Evolutionary conservation across 148 eudicot genomes (phyloP).

Genomic region (Cornus kousa): DNA sequence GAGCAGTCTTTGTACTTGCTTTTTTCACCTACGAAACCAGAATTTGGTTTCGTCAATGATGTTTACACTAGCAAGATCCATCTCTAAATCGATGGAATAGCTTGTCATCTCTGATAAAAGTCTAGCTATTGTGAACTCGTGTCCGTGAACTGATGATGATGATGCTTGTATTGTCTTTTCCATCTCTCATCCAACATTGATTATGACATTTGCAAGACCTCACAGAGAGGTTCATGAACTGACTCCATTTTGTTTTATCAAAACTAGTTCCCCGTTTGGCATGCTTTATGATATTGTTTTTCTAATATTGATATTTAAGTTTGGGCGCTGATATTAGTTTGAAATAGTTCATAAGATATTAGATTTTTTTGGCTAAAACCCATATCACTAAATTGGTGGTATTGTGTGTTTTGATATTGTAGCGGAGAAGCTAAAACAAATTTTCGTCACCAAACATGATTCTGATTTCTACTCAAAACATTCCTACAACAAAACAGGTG

Average conservation of each 20-base stretch:
- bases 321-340: too few relatives aligned
- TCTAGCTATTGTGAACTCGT: too few relatives aligned
- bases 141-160: background rate
- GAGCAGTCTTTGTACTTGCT: background rate
- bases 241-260: background rate
- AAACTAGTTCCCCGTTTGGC: background rate
- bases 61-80: constrained; percentile 5
- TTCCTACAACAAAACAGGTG: too few relatives aligned
- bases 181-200: constrained; percentile 1
- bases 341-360: too few relatives aligned
- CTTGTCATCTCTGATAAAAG: background rate
- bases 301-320: too few relatives aligned
- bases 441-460: too few relatives aligned
- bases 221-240: background rate
- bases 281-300: too few relatives aligned
- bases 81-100: background rate
- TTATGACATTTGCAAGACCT: background rate
- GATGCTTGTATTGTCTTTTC: background rate
- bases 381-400: too few relatives aligned
- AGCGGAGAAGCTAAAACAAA: too few relatives aligned
- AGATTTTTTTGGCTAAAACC: too few relatives aligned
- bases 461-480: too few relatives aligned
- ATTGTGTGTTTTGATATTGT: too few relatives aligned
- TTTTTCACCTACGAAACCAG: background rate
- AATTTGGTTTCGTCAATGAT: background rate